A percentile compares a stretch with the other conserved stretches of the same genome.
Conservation (phyloP, 2,329 filamentous ascomycete species). For the Penicillium sp. region DNA sequence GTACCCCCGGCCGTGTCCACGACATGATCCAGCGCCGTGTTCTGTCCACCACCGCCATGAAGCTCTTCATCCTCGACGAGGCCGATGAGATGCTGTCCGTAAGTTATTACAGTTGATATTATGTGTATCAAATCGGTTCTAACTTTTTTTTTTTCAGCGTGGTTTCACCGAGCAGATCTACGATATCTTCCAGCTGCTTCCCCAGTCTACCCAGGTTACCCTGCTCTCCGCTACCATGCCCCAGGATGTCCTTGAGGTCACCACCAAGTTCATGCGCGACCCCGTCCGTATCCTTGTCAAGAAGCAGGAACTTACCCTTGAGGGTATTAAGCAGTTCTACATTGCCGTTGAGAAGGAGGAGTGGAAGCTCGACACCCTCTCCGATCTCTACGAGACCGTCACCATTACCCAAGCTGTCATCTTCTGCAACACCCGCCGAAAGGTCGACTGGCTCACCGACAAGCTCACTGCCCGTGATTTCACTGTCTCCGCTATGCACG, state of each 20-base stretch:
- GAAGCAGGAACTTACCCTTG: conserved; percentile 76
- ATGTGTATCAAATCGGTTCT: neutral
- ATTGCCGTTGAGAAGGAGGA: conserved; percentile 99
- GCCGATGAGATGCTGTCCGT: conserved; percentile 68
- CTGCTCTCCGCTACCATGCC: conserved; percentile 95
- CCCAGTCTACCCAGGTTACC: conserved; percentile 96
- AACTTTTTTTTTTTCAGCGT: conserved; percentile 57
- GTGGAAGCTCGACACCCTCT: conserved; percentile 99
- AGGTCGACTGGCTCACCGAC: conserved; percentile 99
- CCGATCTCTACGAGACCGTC: conserved; percentile 96
- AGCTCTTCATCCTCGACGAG: conserved; percentile 75
- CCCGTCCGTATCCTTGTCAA: conserved; percentile 32
- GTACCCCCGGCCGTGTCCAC: conserved; percentile 93
- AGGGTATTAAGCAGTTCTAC: conserved; percentile 98
- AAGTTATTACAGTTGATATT: conserved; percentile 3
- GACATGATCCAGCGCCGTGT: conserved; percentile 77
- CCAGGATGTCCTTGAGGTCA: conserved; percentile 98
- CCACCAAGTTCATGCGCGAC: conserved; percentile 99
- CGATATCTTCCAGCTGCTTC: conserved; percentile 96
- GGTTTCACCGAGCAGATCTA: conserved; percentile 99
- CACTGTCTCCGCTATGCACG: conserved; percentile 97
- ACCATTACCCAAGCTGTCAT: conserved; percentile 99
- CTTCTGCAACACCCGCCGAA: conserved; percentile 98
- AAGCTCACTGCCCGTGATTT: conserved; percentile 99
- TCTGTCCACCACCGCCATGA: conserved; percentile 71